These are phyloP conservation scores for Hirschioporus abietinus DNA, from an alignment of 768 basidiomycete species.

Conservation along the genomic window DNA sequence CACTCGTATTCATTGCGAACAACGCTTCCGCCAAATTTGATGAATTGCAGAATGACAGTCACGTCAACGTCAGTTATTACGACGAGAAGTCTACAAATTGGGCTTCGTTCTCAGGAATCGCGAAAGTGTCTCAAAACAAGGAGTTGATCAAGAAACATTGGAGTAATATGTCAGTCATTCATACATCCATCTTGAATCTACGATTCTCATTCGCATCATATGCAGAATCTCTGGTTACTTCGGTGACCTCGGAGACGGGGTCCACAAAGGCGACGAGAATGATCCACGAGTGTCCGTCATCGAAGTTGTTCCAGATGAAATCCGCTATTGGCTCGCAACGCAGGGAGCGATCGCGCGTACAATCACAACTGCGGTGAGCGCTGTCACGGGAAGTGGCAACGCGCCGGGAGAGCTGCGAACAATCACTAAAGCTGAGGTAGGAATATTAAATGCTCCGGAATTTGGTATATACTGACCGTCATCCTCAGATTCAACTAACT, in stretches of 20 bases:
- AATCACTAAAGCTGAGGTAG: conserved; percentile 68
- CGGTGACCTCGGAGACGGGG: conserved; percentile 78
- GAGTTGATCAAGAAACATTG: conserved; percentile 62
- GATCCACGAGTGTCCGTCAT: conserved; percentile 81
- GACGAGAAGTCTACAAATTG: conserved; percentile 67
- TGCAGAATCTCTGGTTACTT: conserved; percentile 70
- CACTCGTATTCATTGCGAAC: conserved; percentile 68
- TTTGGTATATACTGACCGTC: not conserved
- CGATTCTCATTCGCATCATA: conserved; percentile 1
- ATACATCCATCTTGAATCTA: conserved; percentile 5
- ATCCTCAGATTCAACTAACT: conserved; percentile 37
- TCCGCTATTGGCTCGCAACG: conserved; percentile 75
- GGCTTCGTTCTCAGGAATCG: conserved; percentile 76
- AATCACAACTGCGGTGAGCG: conserved; percentile 52
- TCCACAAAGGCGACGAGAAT: conserved; percentile 72
- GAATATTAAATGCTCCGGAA: conserved; percentile 15
- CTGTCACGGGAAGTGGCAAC: conserved; percentile 56
- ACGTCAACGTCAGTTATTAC: conserved; percentile 79
- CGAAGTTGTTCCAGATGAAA: conserved; percentile 72
- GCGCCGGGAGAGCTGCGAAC: conserved; percentile 74
- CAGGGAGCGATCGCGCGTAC: conserved; percentile 53
- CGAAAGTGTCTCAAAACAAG: conserved; percentile 57
- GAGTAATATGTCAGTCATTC: conserved; percentile 33
- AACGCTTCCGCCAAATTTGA: conserved; percentile 68
- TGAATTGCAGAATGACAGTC: conserved; percentile 67